A percentile compares a stretch with the other conserved stretches of the same genome.
These are phyloP conservation scores for Cardamine occulta DNA, from an alignment of 345 rosid genomes.

Conservation along the genomic window DNA sequence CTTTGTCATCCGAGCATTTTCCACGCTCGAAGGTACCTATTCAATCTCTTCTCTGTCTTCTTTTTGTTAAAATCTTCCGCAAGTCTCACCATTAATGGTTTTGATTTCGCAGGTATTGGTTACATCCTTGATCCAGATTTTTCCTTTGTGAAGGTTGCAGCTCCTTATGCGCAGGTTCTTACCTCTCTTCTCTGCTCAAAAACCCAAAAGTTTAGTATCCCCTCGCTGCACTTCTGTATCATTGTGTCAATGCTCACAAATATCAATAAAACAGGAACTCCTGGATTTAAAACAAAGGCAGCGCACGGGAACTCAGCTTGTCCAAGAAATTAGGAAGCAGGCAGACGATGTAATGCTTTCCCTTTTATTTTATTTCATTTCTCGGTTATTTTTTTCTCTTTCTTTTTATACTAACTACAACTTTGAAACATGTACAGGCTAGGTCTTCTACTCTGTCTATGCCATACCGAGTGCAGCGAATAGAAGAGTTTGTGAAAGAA, in stretches of 20 bases:
- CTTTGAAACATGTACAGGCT: conserved; percentile 57
- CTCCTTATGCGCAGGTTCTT: conserved; percentile 90
- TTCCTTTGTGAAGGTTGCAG: conserved; percentile 83
- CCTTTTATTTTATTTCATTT: background rate
- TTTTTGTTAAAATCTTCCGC: background rate
- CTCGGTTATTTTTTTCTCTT: background rate
- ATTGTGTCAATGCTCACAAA: conserved; percentile 23
- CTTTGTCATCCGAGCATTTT: conserved; percentile 87
- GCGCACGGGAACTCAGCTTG: conserved; percentile 63
- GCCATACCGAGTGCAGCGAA: conserved; percentile 82
- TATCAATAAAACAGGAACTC: conserved; percentile 64
- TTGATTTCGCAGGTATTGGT: conserved; percentile 72
- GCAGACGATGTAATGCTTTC: conserved; percentile 72
- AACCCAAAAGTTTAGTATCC: background rate
- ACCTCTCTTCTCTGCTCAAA: conserved; percentile 10
- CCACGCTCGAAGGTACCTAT: conserved; percentile 84
- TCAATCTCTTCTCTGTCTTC: conserved; percentile 27
- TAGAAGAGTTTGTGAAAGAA: conserved; percentile 86
- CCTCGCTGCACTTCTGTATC: conserved; percentile 2
- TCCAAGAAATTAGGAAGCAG: conserved; percentile 79
- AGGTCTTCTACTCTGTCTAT: conserved; percentile 77
- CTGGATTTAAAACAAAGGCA: conserved; percentile 63
- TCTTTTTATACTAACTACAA: conserved; percentile 24
- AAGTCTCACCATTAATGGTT: conserved; percentile 2
- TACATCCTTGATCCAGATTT: conserved; percentile 82